A percentile compares a stretch with the other conserved stretches of the same genome.
phyloP scores from a whole-genome alignment of 129 eudicot species.

The Oenanthe sinensis region DNA sequence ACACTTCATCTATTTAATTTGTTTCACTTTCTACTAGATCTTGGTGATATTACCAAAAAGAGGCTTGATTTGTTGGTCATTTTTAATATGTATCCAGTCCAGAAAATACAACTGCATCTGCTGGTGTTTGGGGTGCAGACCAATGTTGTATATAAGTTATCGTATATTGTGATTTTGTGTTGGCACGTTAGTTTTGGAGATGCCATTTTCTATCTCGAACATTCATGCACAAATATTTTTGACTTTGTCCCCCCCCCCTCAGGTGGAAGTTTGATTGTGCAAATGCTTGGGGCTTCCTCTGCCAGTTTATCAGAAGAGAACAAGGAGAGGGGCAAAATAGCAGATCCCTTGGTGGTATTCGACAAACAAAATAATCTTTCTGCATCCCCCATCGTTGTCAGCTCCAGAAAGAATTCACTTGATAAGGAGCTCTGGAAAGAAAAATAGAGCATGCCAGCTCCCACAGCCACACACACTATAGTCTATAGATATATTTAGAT shows the following conservation, averaged over 20 bases:
- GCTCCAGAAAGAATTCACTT: constrained; percentile 33
- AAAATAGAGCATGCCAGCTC: neutral
- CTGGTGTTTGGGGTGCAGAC: neutral
- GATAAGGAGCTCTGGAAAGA: constrained; percentile 27
- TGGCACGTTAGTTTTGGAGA: neutral
- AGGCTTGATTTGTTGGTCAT: neutral
- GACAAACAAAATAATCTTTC: constrained; percentile 38
- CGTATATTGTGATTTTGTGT: neutral
- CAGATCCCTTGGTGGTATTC: constrained; percentile 23
- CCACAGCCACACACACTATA: neutral
- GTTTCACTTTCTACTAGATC: neutral
- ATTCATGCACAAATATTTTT: neutral
- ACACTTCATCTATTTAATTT: neutral
- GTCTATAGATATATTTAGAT: neutral
- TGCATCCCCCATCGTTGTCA: constrained; percentile 42
- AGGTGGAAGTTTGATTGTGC: constrained; percentile 86
- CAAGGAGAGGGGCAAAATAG: constrained; percentile 12
- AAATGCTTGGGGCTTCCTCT: constrained; percentile 65
- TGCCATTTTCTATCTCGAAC: no score
- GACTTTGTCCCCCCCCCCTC: constrained; percentile 7
- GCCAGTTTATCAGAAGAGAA: constrained; percentile 18
- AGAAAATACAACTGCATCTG: neutral
- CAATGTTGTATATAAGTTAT: neutral
- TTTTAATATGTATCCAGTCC: neutral
- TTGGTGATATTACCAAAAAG: neutral